phyloP scores from a whole-genome alignment of 192 early-diverging fungal genomes.

The Umbelopsis sp. region DNA sequence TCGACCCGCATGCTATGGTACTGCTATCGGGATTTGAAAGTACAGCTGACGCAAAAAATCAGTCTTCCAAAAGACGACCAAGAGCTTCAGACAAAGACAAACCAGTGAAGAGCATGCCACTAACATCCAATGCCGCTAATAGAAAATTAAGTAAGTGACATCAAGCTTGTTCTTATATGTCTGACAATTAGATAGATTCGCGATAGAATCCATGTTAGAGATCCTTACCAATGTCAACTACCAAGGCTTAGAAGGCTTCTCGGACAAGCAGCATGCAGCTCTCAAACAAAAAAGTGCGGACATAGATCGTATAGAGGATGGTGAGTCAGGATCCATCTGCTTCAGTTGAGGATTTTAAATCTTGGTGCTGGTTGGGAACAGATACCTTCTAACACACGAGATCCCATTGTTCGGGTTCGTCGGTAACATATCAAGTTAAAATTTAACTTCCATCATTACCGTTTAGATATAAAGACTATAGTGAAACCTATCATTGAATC shows the following conservation, averaged over 20 bases:
- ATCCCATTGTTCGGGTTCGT: not conserved
- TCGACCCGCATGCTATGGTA: too few relatives aligned
- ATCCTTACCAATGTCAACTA: not conserved
- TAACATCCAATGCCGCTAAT: not conserved
- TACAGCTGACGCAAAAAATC: not conserved
- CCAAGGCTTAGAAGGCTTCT: constrained; percentile 28
- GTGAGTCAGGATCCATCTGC: not conserved
- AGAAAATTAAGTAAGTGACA: constrained; percentile 8
- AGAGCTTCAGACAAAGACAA: not conserved
- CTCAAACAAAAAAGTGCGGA: constrained; percentile 28
- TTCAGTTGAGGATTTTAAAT: too few relatives aligned
- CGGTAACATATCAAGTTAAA: not conserved
- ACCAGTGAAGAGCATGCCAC: constrained; percentile 7
- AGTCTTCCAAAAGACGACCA: not conserved
- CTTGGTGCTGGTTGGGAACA: not conserved
- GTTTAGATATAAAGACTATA: constrained; percentile 27
- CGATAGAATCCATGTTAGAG: not conserved
- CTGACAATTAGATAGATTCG: not conserved
- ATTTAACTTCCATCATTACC: not conserved
- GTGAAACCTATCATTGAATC: constrained; percentile 24
- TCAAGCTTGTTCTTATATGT: too few relatives aligned
- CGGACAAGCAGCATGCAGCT: constrained; percentile 39
- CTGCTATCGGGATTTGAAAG: too few relatives aligned
- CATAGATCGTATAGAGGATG: constrained; percentile 36
- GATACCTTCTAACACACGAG: not conserved